These are phyloP conservation scores for Crithidia bombi DNA, from an alignment of 208 protist species.

Conservation along the genomic window DNA sequence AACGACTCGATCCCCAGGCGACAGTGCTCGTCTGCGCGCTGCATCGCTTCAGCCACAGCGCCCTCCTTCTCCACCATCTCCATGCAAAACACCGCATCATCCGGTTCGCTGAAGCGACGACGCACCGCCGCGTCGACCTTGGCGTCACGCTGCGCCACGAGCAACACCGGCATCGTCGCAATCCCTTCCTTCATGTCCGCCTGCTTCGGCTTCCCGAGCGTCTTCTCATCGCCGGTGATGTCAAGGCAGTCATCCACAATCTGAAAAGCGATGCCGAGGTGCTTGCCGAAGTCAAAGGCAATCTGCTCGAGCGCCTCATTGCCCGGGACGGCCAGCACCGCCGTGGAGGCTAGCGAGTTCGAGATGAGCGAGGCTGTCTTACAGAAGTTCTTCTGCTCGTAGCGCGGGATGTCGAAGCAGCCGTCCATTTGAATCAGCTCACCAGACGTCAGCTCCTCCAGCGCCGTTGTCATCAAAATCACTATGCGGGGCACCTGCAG, in stretches of 20 bases:
- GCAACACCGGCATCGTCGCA: slow-evolving; percentile 81
- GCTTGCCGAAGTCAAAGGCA: slow-evolving; percentile 88
- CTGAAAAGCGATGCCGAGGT: slow-evolving; percentile 95
- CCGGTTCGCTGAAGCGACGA: slow-evolving; percentile 54
- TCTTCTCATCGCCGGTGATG: slow-evolving; percentile 80
- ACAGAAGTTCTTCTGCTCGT: slow-evolving; percentile 93
- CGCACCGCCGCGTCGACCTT: slow-evolving; percentile 61
- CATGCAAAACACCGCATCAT: slow-evolving; percentile 53
- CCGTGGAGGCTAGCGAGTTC: slow-evolving; percentile 89
- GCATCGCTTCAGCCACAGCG: slow-evolving; percentile 61
- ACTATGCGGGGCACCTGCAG: slow-evolving; percentile 90
- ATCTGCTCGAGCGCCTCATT: slow-evolving; percentile 51
- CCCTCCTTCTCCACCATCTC: slow-evolving; percentile 52
- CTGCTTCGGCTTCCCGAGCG: slow-evolving; percentile 79
- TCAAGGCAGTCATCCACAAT: slow-evolving; percentile 96
- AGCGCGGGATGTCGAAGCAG: slow-evolving; percentile 74
- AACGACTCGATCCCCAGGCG: slow-evolving; percentile 52
- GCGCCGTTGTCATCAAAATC: slow-evolving; percentile 89
- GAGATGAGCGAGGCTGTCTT: slow-evolving; percentile 95
- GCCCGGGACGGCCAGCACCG: slow-evolving; percentile 78
- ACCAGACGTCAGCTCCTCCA: slow-evolving; percentile 93
- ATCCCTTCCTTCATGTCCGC: slow-evolving; percentile 84
- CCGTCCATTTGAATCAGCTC: slow-evolving; percentile 95
- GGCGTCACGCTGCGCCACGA: slow-evolving; percentile 61
- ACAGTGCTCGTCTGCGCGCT: slow-evolving; percentile 74